Evolutionary conservation across 768 basidiomycete species (phyloP).

Genomic region (Dioszegia crocea): DNA sequence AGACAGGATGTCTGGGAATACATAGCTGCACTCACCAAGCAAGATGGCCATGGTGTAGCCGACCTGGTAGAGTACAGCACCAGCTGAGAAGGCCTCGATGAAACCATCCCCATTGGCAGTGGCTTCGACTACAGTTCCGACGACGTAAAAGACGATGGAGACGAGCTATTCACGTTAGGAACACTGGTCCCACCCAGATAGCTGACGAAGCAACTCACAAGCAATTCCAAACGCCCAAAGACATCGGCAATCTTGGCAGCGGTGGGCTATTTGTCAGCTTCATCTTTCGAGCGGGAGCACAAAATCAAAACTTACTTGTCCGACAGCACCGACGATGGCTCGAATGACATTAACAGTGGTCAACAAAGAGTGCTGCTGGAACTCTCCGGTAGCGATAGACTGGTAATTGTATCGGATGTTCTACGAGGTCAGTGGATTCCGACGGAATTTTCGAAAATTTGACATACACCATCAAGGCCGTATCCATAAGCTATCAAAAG

Average conservation of each 20-base stretch:
- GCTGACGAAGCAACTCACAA: conserved; percentile 1
- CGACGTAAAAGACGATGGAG: conserved; percentile 39
- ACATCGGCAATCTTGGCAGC: conserved; percentile 44
- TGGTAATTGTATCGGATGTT: conserved; percentile 32
- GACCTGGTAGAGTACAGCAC: conserved; percentile 45
- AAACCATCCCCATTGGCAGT: conserved; percentile 12
- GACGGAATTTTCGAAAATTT: background rate
- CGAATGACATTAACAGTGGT: conserved; percentile 46
- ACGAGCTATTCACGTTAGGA: conserved; percentile 12
- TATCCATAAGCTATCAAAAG: conserved; percentile 25
- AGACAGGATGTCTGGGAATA: background rate
- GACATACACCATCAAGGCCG: conserved; percentile 24
- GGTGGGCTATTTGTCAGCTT: conserved; percentile 18
- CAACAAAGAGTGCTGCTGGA: conserved; percentile 25
- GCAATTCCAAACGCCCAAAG: conserved; percentile 43
- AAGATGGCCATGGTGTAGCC: conserved; percentile 41
- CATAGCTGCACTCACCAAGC: conserved; percentile 8
- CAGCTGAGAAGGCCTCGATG: conserved; percentile 40
- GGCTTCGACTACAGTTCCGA: conserved; percentile 47
- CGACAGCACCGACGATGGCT: conserved; percentile 39
- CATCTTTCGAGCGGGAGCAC: background rate
- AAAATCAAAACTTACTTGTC: conserved; percentile 14
- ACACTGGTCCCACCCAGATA: no score
- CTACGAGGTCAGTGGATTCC: background rate
- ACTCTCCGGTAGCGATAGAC: conserved; percentile 23